Evolutionary conservation across 1,284 basidiomycete genomes (phyloP).

Genomic region (Naganishia cerealis): DNA sequence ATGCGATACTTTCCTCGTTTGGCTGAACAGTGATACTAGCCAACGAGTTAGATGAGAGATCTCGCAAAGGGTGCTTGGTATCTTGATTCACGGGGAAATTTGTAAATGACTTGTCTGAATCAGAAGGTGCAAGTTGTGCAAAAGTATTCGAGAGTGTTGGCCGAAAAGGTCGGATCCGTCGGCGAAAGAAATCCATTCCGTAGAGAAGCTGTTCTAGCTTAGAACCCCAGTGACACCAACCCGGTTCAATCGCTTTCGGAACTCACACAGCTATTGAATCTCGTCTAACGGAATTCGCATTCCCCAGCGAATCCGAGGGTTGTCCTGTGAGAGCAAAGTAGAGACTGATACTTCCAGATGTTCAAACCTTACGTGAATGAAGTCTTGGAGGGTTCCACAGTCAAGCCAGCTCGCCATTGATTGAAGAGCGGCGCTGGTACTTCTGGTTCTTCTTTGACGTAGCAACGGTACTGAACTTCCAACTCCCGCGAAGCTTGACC

Average conservation of each 20-base stretch:
- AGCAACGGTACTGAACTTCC: no score
- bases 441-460: no score
- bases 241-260: background rate
- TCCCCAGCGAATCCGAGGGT: background rate
- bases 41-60: conserved; percentile 1
- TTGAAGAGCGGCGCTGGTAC: no score
- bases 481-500: no score
- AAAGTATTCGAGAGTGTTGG: background rate
- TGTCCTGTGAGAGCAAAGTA: no score
- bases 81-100: conserved; percentile 15
- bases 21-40: background rate
- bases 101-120: conserved; percentile 21
- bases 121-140: background rate
- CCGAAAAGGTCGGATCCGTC: background rate
- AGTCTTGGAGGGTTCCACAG: no score
- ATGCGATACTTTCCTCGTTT: background rate
- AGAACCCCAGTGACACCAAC: background rate
- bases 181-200: conserved; percentile 4
- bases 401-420: no score
- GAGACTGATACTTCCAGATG: no score
- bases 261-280: background rate
- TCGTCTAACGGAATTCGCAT: background rate
- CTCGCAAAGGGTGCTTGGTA: conserved; percentile 13
- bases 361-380: no score
- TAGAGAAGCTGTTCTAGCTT: background rate